Evolutionary conservation across 129 eudicot genomes (phyloP).

Genomic region (Flaveria ramosissima): DNA sequence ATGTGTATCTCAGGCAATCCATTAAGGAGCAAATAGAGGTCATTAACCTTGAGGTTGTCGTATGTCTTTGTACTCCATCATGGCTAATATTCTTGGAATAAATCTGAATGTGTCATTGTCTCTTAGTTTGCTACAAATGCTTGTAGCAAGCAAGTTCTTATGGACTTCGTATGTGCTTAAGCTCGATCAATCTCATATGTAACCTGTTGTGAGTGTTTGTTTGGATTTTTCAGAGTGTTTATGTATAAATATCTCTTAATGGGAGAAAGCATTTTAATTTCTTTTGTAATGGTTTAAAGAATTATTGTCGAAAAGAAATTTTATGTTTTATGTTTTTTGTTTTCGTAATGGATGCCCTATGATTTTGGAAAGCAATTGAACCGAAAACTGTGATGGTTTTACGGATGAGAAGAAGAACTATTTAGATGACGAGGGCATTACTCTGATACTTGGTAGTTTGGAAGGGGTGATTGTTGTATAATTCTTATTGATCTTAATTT

Average conservation of each 20-base stretch:
- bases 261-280: conserved; percentile 14
- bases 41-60: conserved; percentile 59
- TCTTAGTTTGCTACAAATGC: conserved; percentile 60
- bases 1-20: no score
- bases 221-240: not conserved
- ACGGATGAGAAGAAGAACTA: no score
- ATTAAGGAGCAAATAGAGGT: no score
- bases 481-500: no score
- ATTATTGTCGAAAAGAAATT: conserved; percentile 4
- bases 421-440: no score
- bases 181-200: not conserved
- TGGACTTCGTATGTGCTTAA: conserved; percentile 51
- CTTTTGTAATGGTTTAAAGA: conserved; percentile 5
- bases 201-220: not conserved
- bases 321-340: not conserved
- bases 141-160: conserved; percentile 56
- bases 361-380: no score
- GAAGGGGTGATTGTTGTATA: no score
- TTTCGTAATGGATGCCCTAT: no score
- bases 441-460: no score
- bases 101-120: conserved; percentile 60
- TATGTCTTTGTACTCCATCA: conserved; percentile 71
- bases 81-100: conserved; percentile 61
- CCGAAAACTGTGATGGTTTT: no score
- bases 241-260: not conserved